These are phyloP conservation scores for Asterella californica DNA, from an alignment of 225 moss, liverwort and hornwort genomes.

Conservation along the genomic window DNA sequence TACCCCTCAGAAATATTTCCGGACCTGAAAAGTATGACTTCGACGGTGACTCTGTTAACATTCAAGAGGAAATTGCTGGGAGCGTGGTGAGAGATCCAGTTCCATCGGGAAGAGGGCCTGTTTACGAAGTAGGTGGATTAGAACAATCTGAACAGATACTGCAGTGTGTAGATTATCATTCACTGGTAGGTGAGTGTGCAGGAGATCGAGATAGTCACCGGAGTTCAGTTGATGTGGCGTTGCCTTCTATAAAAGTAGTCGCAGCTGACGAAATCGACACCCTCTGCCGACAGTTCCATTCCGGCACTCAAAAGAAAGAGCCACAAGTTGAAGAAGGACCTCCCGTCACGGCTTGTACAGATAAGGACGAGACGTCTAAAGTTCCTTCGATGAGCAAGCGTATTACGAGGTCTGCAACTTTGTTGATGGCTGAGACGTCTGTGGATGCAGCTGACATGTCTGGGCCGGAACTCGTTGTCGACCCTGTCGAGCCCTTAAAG, in stretches of 20 bases:
- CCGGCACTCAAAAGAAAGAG: neutral
- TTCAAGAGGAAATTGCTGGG: neutral
- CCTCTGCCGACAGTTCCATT: neutral
- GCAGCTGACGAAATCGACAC: neutral
- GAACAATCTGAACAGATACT: neutral
- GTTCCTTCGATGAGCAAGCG: slow-evolving; percentile 12
- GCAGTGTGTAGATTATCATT: neutral
- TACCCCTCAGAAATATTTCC: neutral
- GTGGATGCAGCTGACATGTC: neutral
- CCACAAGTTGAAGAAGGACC: neutral
- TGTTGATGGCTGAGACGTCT: neutral
- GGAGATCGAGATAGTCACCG: neutral
- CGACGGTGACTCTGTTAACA: neutral
- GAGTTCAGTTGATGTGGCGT: neutral
- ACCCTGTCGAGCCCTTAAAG: neutral
- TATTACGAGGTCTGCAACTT: slow-evolving; percentile 14
- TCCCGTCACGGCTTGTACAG: neutral
- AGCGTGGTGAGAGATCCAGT: neutral
- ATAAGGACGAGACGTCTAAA: neutral
- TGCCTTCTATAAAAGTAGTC: neutral
- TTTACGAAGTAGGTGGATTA: neutral
- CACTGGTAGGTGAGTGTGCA: neutral
- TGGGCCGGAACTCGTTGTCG: neutral
- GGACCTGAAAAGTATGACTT: neutral
- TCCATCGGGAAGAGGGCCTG: neutral